Conservation (phyloP, 768 basidiomycete species). For the Tylopilus rubrobrunneus region DNA sequence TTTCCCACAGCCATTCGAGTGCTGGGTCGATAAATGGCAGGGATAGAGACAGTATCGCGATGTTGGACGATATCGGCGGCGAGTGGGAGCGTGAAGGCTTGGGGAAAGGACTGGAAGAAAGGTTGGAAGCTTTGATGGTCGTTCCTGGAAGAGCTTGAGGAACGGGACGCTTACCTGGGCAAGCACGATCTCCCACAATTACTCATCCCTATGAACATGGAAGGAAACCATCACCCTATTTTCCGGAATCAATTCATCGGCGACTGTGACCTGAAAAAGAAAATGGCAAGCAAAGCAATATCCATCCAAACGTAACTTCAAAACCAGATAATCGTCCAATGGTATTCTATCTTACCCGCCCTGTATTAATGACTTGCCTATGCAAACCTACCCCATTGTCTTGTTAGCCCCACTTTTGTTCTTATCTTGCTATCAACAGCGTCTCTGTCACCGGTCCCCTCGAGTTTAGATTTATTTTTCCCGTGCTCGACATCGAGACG, state of each 20-base stretch:
- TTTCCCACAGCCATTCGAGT: conserved; percentile 31
- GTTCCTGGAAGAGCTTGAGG: conserved; percentile 25
- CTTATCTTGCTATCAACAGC: background rate
- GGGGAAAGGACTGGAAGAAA: conserved; percentile 78
- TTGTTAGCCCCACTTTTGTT: background rate
- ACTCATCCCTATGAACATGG: background rate
- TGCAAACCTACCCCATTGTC: conserved; percentile 15
- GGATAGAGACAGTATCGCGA: conserved; percentile 39
- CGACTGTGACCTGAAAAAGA: background rate
- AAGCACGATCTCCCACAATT: background rate
- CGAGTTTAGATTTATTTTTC: background rate
- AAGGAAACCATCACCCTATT: background rate
- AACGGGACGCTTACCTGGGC: background rate
- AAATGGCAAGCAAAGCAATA: background rate
- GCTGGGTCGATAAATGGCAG: conserved; percentile 23
- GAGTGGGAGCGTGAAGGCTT: conserved; percentile 89
- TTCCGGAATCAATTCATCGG: background rate
- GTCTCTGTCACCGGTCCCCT: background rate
- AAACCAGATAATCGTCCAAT: conserved; percentile 19
- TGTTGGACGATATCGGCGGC: conserved; percentile 66
- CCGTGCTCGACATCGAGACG: conserved; percentile 8
- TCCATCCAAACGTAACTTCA: conserved; percentile 3
- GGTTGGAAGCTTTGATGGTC: conserved; percentile 59
- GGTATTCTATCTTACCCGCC: conserved; percentile 24
- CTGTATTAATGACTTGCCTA: conserved; percentile 26